Evolutionary conservation across 495 filamentous ascomycete genomes (phyloP).

Genomic region (Trichoderma gamsii): DNA sequence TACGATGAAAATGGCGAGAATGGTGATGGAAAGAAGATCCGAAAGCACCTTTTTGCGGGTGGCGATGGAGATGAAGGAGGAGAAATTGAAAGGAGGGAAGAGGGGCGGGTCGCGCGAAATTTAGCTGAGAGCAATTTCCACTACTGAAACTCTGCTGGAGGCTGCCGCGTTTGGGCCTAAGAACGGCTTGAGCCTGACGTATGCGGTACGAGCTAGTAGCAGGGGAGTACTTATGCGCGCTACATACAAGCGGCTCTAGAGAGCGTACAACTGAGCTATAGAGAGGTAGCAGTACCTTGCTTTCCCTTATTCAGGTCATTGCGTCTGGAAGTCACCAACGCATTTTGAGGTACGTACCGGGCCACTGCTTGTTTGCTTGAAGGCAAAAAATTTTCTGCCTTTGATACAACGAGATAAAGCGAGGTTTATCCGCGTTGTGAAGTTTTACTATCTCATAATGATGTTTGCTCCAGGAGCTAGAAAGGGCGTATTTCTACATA

Average conservation of each 20-base stretch:
- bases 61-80: slow-evolving; percentile 10
- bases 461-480: not conserved
- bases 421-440: slow-evolving; percentile 1
- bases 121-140: not conserved
- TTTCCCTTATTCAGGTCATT: not conserved
- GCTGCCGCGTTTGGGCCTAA: not conserved
- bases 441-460: not conserved
- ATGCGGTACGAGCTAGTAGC: not conserved
- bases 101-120: slow-evolving; percentile 11
- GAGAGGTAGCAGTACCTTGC: not conserved
- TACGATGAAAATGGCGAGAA: not conserved
- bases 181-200: not conserved
- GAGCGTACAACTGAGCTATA: too few species aligned
- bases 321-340: not conserved
- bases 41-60: not conserved
- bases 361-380: not conserved
- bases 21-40: not conserved
- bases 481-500: too few species aligned
- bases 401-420: not conserved
- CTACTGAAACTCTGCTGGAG: slow-evolving; percentile 8
- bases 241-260: not conserved
- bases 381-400: not conserved
- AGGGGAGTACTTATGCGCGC: not conserved
- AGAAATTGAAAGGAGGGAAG: slow-evolving; percentile 12
- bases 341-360: not conserved